Conservation (phyloP, 345 rosid genomes). For the Crucihimalaya himalaica region DNA sequence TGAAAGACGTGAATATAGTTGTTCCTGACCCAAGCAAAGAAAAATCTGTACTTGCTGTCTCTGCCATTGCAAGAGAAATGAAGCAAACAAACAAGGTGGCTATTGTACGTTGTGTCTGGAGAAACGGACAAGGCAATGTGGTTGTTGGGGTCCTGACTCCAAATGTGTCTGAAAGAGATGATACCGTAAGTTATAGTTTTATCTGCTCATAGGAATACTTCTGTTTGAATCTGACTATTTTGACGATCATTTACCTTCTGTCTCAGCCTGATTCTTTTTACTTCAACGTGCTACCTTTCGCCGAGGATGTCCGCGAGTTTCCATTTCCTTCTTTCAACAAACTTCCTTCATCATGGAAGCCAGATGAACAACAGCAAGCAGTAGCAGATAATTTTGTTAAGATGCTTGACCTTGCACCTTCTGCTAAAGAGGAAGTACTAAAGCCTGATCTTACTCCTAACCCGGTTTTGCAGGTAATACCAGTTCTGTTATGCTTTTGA, state of each 20-base stretch:
- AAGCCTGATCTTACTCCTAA: slow-evolving; percentile 84
- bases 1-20: slow-evolving; percentile 89
- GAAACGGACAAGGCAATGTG: slow-evolving; percentile 74
- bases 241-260: slow-evolving; percentile 6
- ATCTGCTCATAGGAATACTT: slow-evolving; percentile 7
- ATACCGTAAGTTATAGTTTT: slow-evolving; percentile 51
- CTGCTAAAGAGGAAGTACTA: slow-evolving; percentile 62
- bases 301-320: slow-evolving; percentile 93
- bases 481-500: slow-evolving; percentile 14
- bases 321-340: slow-evolving; percentile 80
- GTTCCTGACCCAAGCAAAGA: slow-evolving; percentile 80
- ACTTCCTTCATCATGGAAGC: slow-evolving; percentile 70
- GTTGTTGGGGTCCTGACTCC: slow-evolving; percentile 85
- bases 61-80: slow-evolving; percentile 91
- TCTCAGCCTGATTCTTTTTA: slow-evolving; percentile 89
- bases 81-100: slow-evolving; percentile 75
- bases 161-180: slow-evolving; percentile 63
- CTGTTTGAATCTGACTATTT: slow-evolving; percentile 17
- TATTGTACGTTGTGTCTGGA: slow-evolving; percentile 94
- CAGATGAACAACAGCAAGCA: slow-evolving; percentile 77
- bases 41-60: slow-evolving; percentile 63
- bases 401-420: slow-evolving; percentile 84
- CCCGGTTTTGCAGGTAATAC: slow-evolving; percentile 76
- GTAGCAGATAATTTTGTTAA: slow-evolving; percentile 77
- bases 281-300: slow-evolving; percentile 84